Conservation (phyloP, 495 filamentous ascomycete genomes). For the Hypoxylon lienhwacheense region DNA sequence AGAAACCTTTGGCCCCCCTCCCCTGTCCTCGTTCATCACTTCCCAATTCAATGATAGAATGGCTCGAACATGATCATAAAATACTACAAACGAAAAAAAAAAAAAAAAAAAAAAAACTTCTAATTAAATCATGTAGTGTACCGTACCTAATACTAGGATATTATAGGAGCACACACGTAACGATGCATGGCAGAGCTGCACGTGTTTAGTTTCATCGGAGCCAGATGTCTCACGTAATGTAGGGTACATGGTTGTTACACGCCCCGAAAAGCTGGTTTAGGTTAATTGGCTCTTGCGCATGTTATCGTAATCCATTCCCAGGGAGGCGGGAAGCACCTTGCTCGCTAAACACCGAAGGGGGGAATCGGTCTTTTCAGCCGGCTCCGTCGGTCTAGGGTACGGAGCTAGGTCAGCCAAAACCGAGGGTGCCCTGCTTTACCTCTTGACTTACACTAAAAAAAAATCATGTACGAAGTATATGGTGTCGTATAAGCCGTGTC, state of each 20-base stretch:
- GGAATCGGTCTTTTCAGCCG: neutral
- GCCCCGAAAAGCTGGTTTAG: constrained; percentile 19
- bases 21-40: too few relatives aligned
- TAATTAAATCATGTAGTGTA: too few relatives aligned
- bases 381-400: neutral
- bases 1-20: too few relatives aligned
- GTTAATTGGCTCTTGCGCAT: constrained; percentile 1
- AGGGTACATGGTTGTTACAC: constrained; percentile 17
- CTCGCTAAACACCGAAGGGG: neutral
- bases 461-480: too few relatives aligned
- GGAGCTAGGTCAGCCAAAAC: neutral
- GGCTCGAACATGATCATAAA: too few relatives aligned
- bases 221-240: neutral
- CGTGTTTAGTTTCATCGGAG: constrained; percentile 9
- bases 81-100: too few relatives aligned
- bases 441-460: neutral
- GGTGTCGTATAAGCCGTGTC: too few relatives aligned
- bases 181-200: constrained; percentile 8
- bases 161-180: too few relatives aligned
- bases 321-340: neutral
- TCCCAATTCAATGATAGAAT: too few relatives aligned
- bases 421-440: neutral
- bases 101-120: too few relatives aligned
- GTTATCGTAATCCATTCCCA: constrained; percentile 4
- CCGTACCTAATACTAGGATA: too few relatives aligned